A percentile compares a stretch with the other conserved stretches of the same genome.
Conservation (phyloP, 306 rosid genomes). For the Cucurbita maxima region DNA sequence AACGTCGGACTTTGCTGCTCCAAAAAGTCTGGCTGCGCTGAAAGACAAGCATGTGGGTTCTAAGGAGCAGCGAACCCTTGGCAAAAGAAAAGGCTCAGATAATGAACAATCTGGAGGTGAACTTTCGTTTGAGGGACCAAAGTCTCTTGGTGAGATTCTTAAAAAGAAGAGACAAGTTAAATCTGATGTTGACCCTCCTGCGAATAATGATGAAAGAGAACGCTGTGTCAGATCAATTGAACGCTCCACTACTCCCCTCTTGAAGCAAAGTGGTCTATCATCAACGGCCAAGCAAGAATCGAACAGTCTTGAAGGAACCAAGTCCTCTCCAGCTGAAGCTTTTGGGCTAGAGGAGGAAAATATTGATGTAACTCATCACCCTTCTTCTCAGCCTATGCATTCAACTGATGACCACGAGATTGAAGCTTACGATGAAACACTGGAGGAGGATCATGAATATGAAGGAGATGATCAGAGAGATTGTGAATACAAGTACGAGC, state of each 20-base stretch:
- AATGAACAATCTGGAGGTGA: constrained; percentile 35
- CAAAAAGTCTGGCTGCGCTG: constrained; percentile 56
- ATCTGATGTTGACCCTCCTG: constrained; percentile 26
- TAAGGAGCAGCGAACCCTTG: constrained; percentile 41
- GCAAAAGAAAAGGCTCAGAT: constrained; percentile 37
- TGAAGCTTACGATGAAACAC: constrained; percentile 38
- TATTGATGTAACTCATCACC: constrained; percentile 9
- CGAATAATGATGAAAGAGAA: constrained; percentile 17
- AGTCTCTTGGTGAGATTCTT: constrained; percentile 85
- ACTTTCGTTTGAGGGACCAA: constrained; percentile 70
- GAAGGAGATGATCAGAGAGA: constrained; percentile 57
- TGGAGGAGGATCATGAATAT: constrained; percentile 38
- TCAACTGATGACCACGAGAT: constrained; percentile 9
- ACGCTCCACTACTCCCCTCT: constrained; percentile 9
- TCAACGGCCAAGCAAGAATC: constrained; percentile 19
- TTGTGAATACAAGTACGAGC: constrained; percentile 67
- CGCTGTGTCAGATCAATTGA: constrained; percentile 2
- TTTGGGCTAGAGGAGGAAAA: constrained; percentile 25
- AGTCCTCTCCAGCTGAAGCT: constrained; percentile 15
- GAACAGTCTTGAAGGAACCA: constrained; percentile 19
- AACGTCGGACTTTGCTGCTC: constrained; percentile 31
- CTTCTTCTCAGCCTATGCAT: constrained; percentile 11
- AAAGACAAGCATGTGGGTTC: constrained; percentile 26
- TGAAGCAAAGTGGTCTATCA: constrained; percentile 13
- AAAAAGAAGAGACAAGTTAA: constrained; percentile 56